A percentile compares a stretch with the other conserved stretches of the same genome.
phyloP scores from a whole-genome alignment of 1,139 yeast genomes.

The Magnusiomyces suaveolens region DNA sequence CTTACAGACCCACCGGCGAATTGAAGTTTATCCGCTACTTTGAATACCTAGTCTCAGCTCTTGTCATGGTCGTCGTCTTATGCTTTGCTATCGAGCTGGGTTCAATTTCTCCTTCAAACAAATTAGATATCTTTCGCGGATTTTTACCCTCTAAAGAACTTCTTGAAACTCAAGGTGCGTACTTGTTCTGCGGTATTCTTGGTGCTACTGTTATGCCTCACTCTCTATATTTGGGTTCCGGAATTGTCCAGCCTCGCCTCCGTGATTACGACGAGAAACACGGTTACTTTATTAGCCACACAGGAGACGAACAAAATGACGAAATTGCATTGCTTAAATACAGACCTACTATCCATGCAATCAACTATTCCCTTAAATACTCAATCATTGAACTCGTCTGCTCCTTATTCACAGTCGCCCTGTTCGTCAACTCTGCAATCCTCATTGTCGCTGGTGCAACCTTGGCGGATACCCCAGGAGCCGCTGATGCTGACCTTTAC shows the following conservation, averaged over 20 bases:
- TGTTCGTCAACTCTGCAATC: conserved; percentile 72
- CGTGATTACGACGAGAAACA: conserved; percentile 44
- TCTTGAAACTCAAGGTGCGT: conserved; percentile 54
- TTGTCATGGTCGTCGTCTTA: conserved; percentile 60
- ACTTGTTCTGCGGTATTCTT: conserved; percentile 64
- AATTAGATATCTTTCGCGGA: conserved; percentile 54
- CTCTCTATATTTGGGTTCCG: conserved; percentile 64
- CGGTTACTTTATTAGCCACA: conserved; percentile 23
- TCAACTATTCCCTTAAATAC: conserved; percentile 54
- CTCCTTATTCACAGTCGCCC: conserved; percentile 64
- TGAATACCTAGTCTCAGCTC: conserved; percentile 54
- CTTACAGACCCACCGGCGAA: conserved; percentile 63
- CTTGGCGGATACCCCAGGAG: conserved; percentile 49
- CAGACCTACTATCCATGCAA: conserved; percentile 52
- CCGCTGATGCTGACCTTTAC: conserved; percentile 63
- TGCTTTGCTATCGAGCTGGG: conserved; percentile 65
- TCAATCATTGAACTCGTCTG: conserved; percentile 55
- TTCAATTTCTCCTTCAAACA: conserved; percentile 40
- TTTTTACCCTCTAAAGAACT: conserved; percentile 57
- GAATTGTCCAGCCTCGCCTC: conserved; percentile 63
- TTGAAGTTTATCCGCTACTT: conserved; percentile 54
- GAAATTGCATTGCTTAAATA: conserved; percentile 23
- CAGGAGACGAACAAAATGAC: conserved; percentile 31
- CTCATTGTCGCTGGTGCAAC: conserved; percentile 69
- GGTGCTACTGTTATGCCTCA: conserved; percentile 87